Conservation (phyloP, 2,329 filamentous ascomycete genomes). For the Penicillium sp. region DNA sequence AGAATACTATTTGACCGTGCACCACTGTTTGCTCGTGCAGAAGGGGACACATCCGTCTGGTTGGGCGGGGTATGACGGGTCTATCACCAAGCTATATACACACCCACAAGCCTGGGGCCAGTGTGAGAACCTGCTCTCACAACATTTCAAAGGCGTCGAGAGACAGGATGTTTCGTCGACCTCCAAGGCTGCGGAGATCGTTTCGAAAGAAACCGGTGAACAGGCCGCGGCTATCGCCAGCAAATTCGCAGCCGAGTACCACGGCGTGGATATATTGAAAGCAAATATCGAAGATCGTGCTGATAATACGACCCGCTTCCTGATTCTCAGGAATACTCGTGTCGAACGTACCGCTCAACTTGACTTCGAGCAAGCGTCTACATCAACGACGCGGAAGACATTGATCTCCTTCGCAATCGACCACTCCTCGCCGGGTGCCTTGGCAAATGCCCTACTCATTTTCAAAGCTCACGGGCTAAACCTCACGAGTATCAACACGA, state of each 20-base stretch:
- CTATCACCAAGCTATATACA: conserved; percentile 80
- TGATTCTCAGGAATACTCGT: conserved; percentile 49
- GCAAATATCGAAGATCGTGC: conserved; percentile 55
- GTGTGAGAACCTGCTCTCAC: conserved; percentile 75
- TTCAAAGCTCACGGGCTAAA: conserved; percentile 78
- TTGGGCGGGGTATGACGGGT: conserved; percentile 51
- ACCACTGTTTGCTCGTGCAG: conserved; percentile 78
- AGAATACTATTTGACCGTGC: conserved; percentile 85
- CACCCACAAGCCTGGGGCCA: conserved; percentile 97
- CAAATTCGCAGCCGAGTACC: conserved; percentile 71
- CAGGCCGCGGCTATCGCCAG: conserved; percentile 79
- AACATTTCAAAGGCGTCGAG: conserved; percentile 75
- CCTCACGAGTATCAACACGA: conserved; percentile 86
- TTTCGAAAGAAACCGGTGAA: conserved; percentile 62
- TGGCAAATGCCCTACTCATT: conserved; percentile 79
- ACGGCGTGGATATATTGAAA: conserved; percentile 71
- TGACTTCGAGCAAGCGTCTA: conserved; percentile 27
- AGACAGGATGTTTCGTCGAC: conserved; percentile 85
- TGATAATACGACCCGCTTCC: conserved; percentile 56
- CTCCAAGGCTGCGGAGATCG: conserved; percentile 80
- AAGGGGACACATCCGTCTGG: conserved; percentile 34
- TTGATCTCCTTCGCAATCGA: conserved; percentile 84
- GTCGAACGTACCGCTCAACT: conserved; percentile 34
- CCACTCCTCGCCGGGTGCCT: conserved; percentile 77
- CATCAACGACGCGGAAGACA: conserved; percentile 61